These are phyloP conservation scores for Tripterygium wilfordii DNA, from an alignment of 177 flowering plant species.

Conservation along the genomic window DNA sequence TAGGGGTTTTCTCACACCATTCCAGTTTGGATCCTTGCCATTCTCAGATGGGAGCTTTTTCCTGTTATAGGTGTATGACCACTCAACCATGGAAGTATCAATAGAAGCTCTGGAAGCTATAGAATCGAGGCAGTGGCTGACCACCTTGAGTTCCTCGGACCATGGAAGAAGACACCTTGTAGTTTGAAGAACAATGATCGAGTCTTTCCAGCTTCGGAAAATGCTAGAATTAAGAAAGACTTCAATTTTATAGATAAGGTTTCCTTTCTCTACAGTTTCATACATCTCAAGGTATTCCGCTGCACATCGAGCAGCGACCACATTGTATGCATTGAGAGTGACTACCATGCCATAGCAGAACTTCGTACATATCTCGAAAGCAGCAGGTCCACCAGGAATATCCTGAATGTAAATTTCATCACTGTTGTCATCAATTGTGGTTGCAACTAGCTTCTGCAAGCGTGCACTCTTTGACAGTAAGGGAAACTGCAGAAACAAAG, in stretches of 20 bases:
- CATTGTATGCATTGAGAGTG: slow-evolving; percentile 75
- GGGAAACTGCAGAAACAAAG: slow-evolving; percentile 44
- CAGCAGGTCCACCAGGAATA: slow-evolving; percentile 70
- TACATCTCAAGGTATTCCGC: slow-evolving; percentile 74
- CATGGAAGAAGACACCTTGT: slow-evolving; percentile 48
- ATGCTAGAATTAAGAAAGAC: slow-evolving; percentile 68
- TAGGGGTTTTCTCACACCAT: slow-evolving; percentile 39
- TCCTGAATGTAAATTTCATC: slow-evolving; percentile 48
- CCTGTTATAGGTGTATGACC: slow-evolving; percentile 72
- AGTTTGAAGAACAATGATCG: slow-evolving; percentile 65
- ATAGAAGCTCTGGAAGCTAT: slow-evolving; percentile 60
- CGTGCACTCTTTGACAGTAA: slow-evolving; percentile 64
- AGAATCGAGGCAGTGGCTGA: slow-evolving; percentile 58
- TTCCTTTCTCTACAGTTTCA: slow-evolving; percentile 66
- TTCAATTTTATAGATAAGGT: slow-evolving; percentile 62
- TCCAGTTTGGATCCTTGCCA: slow-evolving; percentile 40
- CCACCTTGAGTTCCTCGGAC: slow-evolving; percentile 65
- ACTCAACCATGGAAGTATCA: slow-evolving; percentile 60
- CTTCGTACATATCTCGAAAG: slow-evolving; percentile 72
- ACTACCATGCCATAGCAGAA: slow-evolving; percentile 75
- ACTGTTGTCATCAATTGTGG: slow-evolving; percentile 34
- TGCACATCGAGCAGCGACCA: slow-evolving; percentile 66
- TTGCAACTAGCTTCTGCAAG: slow-evolving; percentile 52
- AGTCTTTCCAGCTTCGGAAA: slow-evolving; percentile 73
- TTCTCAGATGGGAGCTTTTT: slow-evolving; percentile 60